Base-by-base conservation (phyloP, 1,284 basidiomycete genomes). In the Porogramme epimiltina region DNA sequence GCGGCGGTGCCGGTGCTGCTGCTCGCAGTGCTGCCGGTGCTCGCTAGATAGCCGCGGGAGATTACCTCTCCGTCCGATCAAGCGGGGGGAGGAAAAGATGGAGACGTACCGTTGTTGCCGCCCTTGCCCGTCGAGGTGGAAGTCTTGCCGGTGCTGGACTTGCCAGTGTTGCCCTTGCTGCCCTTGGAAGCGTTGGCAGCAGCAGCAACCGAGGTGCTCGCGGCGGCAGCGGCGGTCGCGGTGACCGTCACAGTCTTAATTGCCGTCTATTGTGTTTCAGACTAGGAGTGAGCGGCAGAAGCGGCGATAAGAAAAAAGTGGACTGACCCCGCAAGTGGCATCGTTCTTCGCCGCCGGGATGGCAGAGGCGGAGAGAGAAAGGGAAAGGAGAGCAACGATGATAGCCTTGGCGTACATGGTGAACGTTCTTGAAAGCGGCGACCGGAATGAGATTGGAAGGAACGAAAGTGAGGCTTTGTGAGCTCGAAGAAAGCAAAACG, bases 391-490 rank as follows among this genome's bases (percentile, higher is more conserved):
- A 51, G 66, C 60, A 37, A 69, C 55, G 47, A 66, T 42, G 47
- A 66, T 16, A 40, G 63, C 60, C 55, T 67, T 70, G 55, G 65
- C 49, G 55, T 69, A 66, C 68, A 71, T 69, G 56, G 58, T 55
- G 62, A 58, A 42, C 52, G 37, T 56, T 54, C n/a, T 47, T 48
- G 28, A 48, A 54, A 59, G 50, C 53, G 58, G 49, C 47, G 49
- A 59, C 55, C 59, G 54, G 61, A 59, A 51, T 38, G 45, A 45
- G 47, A 24, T 31, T 6, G 26, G 49, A 59, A 59, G 37, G 56
- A 65, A 61, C 50, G 62, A 66, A 65, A 53, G 60, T 47, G 44
- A 51, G 58, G 63, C 62, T 55, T 55, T 60, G 58, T 53, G 58
- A 61, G 64, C 62, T 61, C 55, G 50, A 59, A 59, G 54, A 55